Base-by-base conservation (phyloP, 116 monocot species). In the Phalaenopsis hybrid region DNA sequence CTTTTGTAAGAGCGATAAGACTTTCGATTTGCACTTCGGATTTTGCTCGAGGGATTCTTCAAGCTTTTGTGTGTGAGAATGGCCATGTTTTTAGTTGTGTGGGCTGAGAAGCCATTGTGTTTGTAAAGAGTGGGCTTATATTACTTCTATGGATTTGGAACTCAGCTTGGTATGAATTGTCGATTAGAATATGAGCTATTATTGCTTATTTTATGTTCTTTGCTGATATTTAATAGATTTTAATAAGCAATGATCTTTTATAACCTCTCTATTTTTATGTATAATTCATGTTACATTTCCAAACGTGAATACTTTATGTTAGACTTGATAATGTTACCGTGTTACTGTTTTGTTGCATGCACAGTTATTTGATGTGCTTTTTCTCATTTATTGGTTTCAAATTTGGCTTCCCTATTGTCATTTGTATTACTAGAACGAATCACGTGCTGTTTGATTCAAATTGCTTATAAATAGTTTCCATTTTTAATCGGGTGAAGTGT, bases 41-140 rank as follows among this genome's bases (percentile, higher is more conserved):
- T 72, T 72, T 37, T 34, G 72, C 13, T 72, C 16, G 72, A 16
- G 37, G 72, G 37, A 37, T 34, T 41, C 6, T 72, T 72, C 9
- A 21, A 34, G 31, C 72, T 72, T 37, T 72, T 72, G 72, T 72
- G 72, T 72, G 9, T 72, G 72, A 72, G 72, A 72, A 72, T 72
- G 72, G 72, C 37, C 72, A 72, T 72, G 34, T 33, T 72, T 72
- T 21, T 28, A 33, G 72, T 34, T 15, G 15, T 4, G 55, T 55
- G 55, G 55, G 10, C 12, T 72, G 15, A 37, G 72, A 72, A 34
- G 37, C 72, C 37, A 12, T 4, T 72, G 72, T 16, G 15, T 72
- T 37, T 72, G 34, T 72, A 37, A 72, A 37, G 72, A 31, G 8
- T 72, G 31, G 31, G 34, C 4, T 34, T 72, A 72, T 72, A 16